phyloP scores from a whole-genome alignment of 164 flowering plant species.

The Magnolia changhungtana region DNA sequence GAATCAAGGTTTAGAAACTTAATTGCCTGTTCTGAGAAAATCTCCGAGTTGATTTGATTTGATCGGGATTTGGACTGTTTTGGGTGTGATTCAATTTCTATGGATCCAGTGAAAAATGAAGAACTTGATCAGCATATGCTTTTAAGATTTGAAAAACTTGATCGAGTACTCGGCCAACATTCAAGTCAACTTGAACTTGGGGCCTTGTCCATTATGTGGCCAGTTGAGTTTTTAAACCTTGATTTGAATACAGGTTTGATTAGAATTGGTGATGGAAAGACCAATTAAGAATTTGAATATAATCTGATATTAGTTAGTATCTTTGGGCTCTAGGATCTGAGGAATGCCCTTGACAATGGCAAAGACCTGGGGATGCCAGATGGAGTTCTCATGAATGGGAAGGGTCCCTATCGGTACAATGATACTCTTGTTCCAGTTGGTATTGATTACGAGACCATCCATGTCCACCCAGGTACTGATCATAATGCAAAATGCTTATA shows the following conservation, averaged over 20 bases:
- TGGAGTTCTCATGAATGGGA: constrained; percentile 95
- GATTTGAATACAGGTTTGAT: background rate
- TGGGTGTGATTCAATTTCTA: background rate
- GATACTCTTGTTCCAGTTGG: constrained; percentile 80
- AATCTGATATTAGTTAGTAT: background rate
- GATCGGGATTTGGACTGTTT: background rate
- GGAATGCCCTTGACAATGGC: constrained; percentile 68
- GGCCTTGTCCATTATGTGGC: no score
- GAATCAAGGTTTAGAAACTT: background rate
- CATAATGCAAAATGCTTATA: background rate
- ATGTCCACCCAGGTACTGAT: constrained; percentile 71
- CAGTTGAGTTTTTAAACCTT: background rate
- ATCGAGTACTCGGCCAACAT: no score
- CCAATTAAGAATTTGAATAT: no score
- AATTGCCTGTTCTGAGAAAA: background rate
- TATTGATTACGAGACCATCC: constrained; percentile 68
- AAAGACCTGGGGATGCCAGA: constrained; percentile 91
- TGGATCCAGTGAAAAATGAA: background rate
- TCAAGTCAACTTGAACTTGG: no score
- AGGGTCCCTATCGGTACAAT: constrained; percentile 90
- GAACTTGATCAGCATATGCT: background rate
- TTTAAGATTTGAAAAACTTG: background rate
- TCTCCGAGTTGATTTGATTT: background rate
- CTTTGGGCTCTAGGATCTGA: constrained; percentile 50
- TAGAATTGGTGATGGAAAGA: background rate